phyloP scores from a whole-genome alignment of 192 early-diverging fungal species.

The Cladochytrium replicatum region DNA sequence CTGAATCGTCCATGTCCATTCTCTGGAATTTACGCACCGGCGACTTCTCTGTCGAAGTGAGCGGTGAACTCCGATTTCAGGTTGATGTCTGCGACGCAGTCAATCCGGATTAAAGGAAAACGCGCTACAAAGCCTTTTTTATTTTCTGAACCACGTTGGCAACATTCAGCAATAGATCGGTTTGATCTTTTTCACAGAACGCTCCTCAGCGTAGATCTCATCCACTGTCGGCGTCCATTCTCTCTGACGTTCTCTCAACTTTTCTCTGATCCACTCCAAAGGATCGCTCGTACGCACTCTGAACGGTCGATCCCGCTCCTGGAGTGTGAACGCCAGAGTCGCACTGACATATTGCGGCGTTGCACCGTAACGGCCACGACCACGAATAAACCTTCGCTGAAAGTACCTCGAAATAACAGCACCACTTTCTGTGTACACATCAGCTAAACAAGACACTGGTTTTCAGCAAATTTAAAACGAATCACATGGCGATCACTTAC shows the following conservation, averaged over 20 bases:
- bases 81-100: too few species aligned
- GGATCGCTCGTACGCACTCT: conserved; percentile 17
- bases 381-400: conserved; percentile 21
- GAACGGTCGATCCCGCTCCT: conserved; percentile 33
- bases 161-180: conserved; percentile 24
- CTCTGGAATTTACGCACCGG: too few species aligned
- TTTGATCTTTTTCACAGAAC: conserved; percentile 14
- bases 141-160: too few species aligned
- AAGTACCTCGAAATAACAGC: conserved; percentile 24
- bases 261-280: conserved; percentile 30
- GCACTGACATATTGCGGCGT: conserved; percentile 27
- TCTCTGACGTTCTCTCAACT: conserved; percentile 17
- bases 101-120: too few species aligned
- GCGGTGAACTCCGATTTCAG: too few species aligned
- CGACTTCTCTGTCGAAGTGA: too few species aligned
- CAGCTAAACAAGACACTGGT: too few species aligned
- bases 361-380: conserved; percentile 39
- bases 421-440: conserved; percentile 25
- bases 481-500: conserved; percentile 25
- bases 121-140: too few species aligned
- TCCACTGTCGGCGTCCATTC: conserved; percentile 11
- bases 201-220: conserved; percentile 15
- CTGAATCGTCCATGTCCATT: too few species aligned
- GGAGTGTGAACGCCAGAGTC: conserved; percentile 30
- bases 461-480: too few species aligned